A percentile compares a stretch with the other conserved stretches of the same genome.
Evolutionary conservation across 2,329 filamentous ascomycete species (phyloP).

Genomic region (Aspergillus nomiae): DNA sequence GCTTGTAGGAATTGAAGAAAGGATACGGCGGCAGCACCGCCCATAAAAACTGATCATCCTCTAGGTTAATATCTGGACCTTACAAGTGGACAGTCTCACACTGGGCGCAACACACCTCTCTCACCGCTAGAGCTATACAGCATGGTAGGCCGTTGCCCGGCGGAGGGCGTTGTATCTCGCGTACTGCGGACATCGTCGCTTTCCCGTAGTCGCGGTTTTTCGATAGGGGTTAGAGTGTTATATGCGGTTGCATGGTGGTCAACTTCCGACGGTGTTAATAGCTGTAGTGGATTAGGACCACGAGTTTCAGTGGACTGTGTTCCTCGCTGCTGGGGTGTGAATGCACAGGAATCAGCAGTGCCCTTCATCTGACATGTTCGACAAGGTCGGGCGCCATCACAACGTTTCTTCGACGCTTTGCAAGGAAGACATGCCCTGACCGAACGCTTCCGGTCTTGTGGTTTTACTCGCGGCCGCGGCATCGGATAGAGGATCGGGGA

Average conservation of each 20-base stretch:
- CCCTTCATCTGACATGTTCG: constrained; percentile 51
- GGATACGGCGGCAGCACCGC: neutral
- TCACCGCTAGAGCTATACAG: constrained; percentile 3
- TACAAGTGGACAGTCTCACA: neutral
- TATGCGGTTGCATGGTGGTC: neutral
- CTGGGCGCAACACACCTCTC: neutral
- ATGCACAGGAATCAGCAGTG: constrained; percentile 43
- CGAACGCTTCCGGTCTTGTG: constrained; percentile 52
- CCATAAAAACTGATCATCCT: neutral
- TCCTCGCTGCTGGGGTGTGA: constrained; percentile 23
- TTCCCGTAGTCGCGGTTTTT: neutral
- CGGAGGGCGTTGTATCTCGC: constrained; percentile 1
- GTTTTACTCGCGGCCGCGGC: constrained; percentile 56
- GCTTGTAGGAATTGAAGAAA: neutral
- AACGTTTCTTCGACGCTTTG: constrained; percentile 55
- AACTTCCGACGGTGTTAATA: neutral
- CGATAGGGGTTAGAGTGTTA: neutral
- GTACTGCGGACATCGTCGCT: constrained; percentile 1
- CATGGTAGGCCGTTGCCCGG: neutral
- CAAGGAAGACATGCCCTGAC: constrained; percentile 54
- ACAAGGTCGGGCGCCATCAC: constrained; percentile 53
- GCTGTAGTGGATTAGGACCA: neutral
- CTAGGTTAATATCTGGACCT: neutral
- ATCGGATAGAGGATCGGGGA: constrained; percentile 33
- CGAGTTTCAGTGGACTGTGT: neutral